Evolutionary conservation across 1,139 yeast genomes (phyloP).

Genomic region (Geotrichum australiense): DNA sequence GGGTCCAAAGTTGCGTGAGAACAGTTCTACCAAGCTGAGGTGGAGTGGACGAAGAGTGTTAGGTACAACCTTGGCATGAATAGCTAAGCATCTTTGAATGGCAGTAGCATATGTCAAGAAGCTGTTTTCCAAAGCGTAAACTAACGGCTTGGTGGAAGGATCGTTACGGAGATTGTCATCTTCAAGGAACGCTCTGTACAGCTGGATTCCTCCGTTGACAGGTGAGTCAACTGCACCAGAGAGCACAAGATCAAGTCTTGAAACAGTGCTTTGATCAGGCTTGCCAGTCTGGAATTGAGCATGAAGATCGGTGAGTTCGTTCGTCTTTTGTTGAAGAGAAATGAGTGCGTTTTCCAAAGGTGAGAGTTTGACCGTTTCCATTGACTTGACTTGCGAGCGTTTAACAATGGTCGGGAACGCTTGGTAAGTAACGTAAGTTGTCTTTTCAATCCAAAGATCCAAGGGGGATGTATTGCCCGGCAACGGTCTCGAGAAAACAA

Average conservation of each 20-base stretch:
- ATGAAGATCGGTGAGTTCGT: conserved; percentile 65
- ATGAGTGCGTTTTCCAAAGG: conserved; percentile 80
- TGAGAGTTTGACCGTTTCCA: conserved; percentile 56
- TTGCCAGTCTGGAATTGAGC: conserved; percentile 49
- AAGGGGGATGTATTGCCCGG: conserved; percentile 70
- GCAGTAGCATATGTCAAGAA: conserved; percentile 65
- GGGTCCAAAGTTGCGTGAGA: conserved; percentile 56
- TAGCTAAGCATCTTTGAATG: conserved; percentile 56
- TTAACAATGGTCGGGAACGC: conserved; percentile 88
- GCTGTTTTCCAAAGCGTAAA: conserved; percentile 49
- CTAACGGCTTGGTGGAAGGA: conserved; percentile 33
- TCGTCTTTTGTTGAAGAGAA: conserved; percentile 59
- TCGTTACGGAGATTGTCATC: conserved; percentile 39
- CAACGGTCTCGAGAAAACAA: conserved; percentile 61
- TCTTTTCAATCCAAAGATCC: conserved; percentile 85
- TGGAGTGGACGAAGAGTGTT: conserved; percentile 55
- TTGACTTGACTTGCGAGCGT: conserved; percentile 60
- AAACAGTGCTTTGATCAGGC: conserved; percentile 42
- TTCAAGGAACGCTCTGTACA: conserved; percentile 63
- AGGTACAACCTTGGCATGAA: conserved; percentile 66
- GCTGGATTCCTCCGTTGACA: conserved; percentile 87
- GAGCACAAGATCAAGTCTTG: conserved; percentile 65
- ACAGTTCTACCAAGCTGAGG: conserved; percentile 56
- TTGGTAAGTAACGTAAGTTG: conserved; percentile 65
- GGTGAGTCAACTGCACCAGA: conserved; percentile 92